These are phyloP conservation scores for Boletus rubescentipes DNA, from an alignment of 768 basidiomycete genomes.

Conservation along the genomic window DNA sequence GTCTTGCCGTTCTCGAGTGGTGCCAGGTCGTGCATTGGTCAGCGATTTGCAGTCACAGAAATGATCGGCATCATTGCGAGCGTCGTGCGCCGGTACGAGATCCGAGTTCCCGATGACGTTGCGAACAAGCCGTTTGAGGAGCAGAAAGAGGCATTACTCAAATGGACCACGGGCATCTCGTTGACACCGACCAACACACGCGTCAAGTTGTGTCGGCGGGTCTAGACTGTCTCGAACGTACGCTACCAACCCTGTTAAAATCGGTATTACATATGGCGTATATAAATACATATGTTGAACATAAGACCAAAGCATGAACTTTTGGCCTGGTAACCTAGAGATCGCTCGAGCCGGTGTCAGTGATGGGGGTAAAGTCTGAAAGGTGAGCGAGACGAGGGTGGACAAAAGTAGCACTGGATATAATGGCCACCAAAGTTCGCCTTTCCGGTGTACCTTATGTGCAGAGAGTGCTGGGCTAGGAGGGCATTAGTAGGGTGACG, in stretches of 20 bases:
- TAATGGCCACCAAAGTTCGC: conserved; percentile 31
- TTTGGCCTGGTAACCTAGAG: conserved; percentile 25
- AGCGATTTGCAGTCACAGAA: conserved; percentile 46
- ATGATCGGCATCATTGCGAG: conserved; percentile 43
- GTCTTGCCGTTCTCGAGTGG: conserved; percentile 48
- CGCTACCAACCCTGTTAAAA: neutral
- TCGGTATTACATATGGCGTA: neutral
- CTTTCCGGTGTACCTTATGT: conserved; percentile 28
- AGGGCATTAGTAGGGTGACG: conserved; percentile 8
- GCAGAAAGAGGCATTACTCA: conserved; percentile 34
- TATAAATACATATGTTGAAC: neutral
- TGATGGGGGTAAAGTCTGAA: conserved; percentile 28
- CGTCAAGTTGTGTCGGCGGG: conserved; percentile 5
- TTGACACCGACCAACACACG: conserved; percentile 33
- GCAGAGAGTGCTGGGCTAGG: neutral
- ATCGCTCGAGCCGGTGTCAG: conserved; percentile 34
- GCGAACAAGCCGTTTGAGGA: conserved; percentile 26
- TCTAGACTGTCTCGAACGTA: neutral
- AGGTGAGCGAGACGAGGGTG: neutral
- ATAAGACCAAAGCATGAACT: conserved; percentile 26
- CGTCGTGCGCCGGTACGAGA: conserved; percentile 41
- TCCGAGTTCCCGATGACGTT: conserved; percentile 42
- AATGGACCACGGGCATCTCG: conserved; percentile 39
- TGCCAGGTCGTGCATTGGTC: conserved; percentile 47
- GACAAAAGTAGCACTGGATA: conserved; percentile 1